phyloP scores from a whole-genome alignment of 139 green algal genomes.

The Tetratostichococcus sp. region DNA sequence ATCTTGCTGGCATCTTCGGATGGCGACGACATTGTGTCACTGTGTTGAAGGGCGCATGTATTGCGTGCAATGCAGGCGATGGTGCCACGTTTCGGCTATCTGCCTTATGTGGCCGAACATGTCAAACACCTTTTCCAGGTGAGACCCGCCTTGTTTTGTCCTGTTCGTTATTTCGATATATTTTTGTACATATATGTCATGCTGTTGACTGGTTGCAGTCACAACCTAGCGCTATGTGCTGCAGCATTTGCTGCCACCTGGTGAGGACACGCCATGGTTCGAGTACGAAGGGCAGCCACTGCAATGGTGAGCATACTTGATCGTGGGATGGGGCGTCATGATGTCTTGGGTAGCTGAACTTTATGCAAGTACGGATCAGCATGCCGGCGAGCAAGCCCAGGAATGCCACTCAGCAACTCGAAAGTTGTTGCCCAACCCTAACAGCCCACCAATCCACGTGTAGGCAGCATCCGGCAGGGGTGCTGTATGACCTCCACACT shows the following conservation, averaged over 20 bases:
- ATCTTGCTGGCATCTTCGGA: no score
- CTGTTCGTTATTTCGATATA: neutral
- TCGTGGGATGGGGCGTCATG: no score
- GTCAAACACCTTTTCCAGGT: constrained; percentile 31
- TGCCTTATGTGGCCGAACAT: constrained; percentile 26
- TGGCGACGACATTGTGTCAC: no score
- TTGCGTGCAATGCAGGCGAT: constrained; percentile 24
- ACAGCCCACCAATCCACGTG: no score
- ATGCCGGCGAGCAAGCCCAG: no score
- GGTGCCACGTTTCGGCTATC: constrained; percentile 39
- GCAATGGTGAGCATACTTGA: constrained; percentile 54
- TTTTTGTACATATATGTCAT: no score
- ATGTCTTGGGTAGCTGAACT: no score
- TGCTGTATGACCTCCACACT: constrained; percentile 46
- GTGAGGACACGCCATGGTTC: constrained; percentile 42
- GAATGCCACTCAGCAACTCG: no score
- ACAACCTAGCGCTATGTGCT: neutral
- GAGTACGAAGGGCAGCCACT: constrained; percentile 38
- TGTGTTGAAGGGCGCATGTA: no score
- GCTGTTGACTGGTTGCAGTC: neutral
- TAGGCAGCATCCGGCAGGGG: constrained; percentile 45
- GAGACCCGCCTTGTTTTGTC: neutral
- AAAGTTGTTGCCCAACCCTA: no score
- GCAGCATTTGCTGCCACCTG: constrained; percentile 53
- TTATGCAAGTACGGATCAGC: no score